Base-by-base conservation (phyloP, 352 stramenopile species). In the Pythium dissimile region DNA sequence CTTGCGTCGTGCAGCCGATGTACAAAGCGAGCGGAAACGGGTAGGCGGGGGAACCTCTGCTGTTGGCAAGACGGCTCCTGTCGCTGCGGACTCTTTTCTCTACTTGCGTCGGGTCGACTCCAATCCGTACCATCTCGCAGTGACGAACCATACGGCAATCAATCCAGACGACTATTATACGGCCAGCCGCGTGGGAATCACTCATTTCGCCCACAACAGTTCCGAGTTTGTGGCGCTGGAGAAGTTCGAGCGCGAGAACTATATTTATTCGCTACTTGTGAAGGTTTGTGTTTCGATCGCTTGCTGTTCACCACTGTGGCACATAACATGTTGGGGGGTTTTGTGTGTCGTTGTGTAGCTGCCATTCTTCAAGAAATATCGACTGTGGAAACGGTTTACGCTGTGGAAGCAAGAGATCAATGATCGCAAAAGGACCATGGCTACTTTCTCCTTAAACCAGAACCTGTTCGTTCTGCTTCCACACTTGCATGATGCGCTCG, bases 191-290 rank as follows among this genome's bases (percentile, higher is more conserved):
- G 59, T 89, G 8, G 92, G 92, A 12, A 82, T 98, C 38, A 97
- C 92, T 4, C 88, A 96, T 42, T 97, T 98, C 51, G 63, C 71
- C 7, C 47, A 74, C 34, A 71, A 80, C 23, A 77, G 85, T 44
- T 80, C 79, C 11, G 89, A 97, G n/a, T 98, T 98, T 57, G 82
- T 91, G 12, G 53, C 81, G 18, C 72, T 98, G 38, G 73, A 92
- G 43, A 80, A 75, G 44, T 98, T 95, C 66, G 93, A 98, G 51
- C 76, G 86, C 20, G 93, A 98, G 58, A 95, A 95, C 61, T 87
- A 87, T 35, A 72, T 97, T 52, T 97, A 96, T 57, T 86, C 80
- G 9, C 69, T 90, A 32, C 69, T 92, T 5, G 54, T 88, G 37
- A 79, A 85, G 77, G 80, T 89, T 69, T 10, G 72, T 55, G 21